Evolutionary conservation across 305 asterid species (phyloP).

Genomic region (Fraxinus albicans): DNA sequence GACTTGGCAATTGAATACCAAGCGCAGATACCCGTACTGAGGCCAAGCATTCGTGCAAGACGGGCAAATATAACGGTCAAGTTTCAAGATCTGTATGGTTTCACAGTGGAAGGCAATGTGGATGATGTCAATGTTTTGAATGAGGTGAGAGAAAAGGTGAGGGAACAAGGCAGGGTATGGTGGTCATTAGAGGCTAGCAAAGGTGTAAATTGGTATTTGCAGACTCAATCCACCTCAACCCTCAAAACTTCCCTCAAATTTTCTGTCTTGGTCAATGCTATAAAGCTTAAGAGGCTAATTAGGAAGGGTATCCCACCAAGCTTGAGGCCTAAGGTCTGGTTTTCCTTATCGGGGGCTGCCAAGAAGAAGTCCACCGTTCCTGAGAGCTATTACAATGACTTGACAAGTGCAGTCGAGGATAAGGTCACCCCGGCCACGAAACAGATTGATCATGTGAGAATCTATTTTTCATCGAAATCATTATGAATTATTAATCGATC

Average conservation of each 20-base stretch:
- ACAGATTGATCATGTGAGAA: conserved; percentile 86
- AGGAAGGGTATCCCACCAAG: conserved; percentile 84
- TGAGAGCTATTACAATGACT: conserved; percentile 77
- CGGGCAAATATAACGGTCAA: conserved; percentile 82
- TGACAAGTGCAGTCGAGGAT: conserved; percentile 63
- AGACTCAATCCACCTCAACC: conserved; percentile 40
- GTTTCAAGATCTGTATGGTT: conserved; percentile 90
- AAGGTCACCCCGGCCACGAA: conserved; percentile 85
- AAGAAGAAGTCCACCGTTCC: conserved; percentile 96
- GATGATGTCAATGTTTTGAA: conserved; percentile 93
- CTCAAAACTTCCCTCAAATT: conserved; percentile 67
- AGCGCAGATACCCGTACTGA: conserved; percentile 53
- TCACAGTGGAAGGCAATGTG: conserved; percentile 88
- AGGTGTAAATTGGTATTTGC: conserved; percentile 82
- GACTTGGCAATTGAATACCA: conserved; percentile 50
- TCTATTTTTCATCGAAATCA: not conserved
- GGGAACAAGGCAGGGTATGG: conserved; percentile 89
- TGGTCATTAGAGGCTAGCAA: conserved; percentile 86
- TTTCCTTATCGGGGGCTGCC: conserved; percentile 86
- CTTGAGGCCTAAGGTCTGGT: conserved; percentile 94
- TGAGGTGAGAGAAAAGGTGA: conserved; percentile 87
- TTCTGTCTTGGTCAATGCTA: conserved; percentile 70
- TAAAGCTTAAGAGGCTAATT: conserved; percentile 76
- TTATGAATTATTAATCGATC: not conserved
- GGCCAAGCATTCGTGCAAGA: conserved; percentile 87